Percentiles rank a stretch among this genome's conserved stretches.
Evolutionary conservation across 129 eudicot genomes (phyloP).

Genomic region (Tanacetum coccineum): DNA sequence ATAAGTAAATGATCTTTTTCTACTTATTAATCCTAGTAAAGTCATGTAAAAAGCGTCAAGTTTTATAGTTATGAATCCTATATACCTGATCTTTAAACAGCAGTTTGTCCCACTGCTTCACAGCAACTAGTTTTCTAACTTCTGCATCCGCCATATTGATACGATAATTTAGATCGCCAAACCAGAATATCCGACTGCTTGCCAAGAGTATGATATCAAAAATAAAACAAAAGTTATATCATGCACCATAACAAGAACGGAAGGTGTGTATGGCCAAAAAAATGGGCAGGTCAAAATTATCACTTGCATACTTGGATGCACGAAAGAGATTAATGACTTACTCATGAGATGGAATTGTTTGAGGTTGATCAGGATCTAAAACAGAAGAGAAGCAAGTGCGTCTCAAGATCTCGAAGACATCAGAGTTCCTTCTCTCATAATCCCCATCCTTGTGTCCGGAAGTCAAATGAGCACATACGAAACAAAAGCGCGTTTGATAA

Average conservation of each 20-base stretch:
- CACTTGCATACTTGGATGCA: neutral
- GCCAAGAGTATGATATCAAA: neutral
- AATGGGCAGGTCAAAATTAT: neutral
- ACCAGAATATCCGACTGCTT: slow-evolving; percentile 95
- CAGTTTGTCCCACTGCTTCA: slow-evolving; percentile 71
- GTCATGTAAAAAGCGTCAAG: neutral
- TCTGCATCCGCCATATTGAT: slow-evolving; percentile 79
- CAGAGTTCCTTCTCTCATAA: slow-evolving; percentile 79
- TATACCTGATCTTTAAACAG: slow-evolving; percentile 78
- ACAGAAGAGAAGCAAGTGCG: slow-evolving; percentile 78
- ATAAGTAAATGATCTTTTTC: neutral
- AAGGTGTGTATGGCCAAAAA: neutral
- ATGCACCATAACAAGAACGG: neutral
- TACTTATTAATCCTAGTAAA: neutral
- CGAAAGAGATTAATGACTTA: slow-evolving; percentile 34
- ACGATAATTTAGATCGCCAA: slow-evolving; percentile 96
- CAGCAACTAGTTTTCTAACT: slow-evolving; percentile 69
- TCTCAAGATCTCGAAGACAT: slow-evolving; percentile 72
- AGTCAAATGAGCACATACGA: slow-evolving; percentile 89
- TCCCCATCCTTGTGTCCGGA: slow-evolving; percentile 88
- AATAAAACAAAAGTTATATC: neutral
- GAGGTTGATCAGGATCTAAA: slow-evolving; percentile 64
- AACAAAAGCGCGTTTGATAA: slow-evolving; percentile 79
- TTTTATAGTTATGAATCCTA: neutral
- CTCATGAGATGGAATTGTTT: slow-evolving; percentile 92